Conservation (phyloP, 2,329 filamentous ascomycete genomes). For the Arthrobotrys sinensis region DNA sequence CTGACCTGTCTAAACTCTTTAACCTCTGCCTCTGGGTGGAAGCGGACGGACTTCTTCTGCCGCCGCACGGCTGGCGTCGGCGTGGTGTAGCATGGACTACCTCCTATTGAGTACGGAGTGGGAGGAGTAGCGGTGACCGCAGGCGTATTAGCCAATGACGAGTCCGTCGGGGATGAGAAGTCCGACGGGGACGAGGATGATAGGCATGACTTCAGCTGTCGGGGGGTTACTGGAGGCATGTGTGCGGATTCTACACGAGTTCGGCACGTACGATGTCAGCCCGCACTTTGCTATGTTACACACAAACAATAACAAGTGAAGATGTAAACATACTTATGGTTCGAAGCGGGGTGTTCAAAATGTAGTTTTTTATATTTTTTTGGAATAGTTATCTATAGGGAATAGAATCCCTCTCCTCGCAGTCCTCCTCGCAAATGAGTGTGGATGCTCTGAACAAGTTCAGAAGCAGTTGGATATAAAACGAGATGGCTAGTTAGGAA, state of each 20-base stretch:
- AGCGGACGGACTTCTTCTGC: conserved; percentile 59
- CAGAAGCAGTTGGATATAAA: conserved; percentile 61
- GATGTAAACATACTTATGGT: conserved; percentile 38
- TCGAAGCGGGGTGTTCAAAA: conserved; percentile 6
- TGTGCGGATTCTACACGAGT: conserved; percentile 25
- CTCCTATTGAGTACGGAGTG: conserved; percentile 51
- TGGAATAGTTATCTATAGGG: conserved; percentile 26
- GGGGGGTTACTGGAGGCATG: conserved; percentile 59
- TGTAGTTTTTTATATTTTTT: background rate
- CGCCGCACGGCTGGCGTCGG: conserved; percentile 39
- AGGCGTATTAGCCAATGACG: conserved; percentile 43
- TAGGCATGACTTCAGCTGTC: conserved; percentile 58
- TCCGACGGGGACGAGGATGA: conserved; percentile 57
- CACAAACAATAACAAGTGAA: conserved; percentile 9
- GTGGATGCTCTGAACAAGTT: conserved; percentile 61
- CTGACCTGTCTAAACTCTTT: conserved; percentile 58
- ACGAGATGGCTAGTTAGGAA: conserved; percentile 44
- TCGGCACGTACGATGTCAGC: background rate
- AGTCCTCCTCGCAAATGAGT: conserved; percentile 58
- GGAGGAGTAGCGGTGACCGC: conserved; percentile 53
- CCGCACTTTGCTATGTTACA: conserved; percentile 15
- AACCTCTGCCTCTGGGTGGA: conserved; percentile 50
- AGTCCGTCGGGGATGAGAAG: conserved; percentile 60
- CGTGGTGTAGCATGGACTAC: conserved; percentile 59
- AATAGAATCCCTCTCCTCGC: conserved; percentile 31